Conservation (phyloP, 1,284 basidiomycete species). For the Anthracocystis setariae region DNA sequence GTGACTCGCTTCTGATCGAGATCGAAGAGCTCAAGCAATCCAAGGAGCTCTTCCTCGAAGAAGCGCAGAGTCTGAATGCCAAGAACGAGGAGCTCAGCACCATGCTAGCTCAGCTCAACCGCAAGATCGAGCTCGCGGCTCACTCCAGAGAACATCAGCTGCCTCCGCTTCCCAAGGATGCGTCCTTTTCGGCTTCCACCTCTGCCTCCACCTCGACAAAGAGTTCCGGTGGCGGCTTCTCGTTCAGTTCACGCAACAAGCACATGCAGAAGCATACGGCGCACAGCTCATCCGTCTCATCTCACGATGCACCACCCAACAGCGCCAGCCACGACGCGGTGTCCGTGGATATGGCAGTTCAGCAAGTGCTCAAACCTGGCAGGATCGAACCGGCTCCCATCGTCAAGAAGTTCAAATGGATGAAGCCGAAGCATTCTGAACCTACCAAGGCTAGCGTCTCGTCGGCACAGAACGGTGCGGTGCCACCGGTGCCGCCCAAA, state of each 20-base stretch:
- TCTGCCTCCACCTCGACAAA: conserved; percentile 9
- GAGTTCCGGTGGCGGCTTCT: conserved; percentile 29
- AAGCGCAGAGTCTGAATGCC: conserved; percentile 86
- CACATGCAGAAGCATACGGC: conserved; percentile 32
- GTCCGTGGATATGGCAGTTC: conserved; percentile 66
- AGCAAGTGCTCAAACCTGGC: conserved; percentile 68
- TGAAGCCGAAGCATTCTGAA: conserved; percentile 68
- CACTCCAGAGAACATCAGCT: conserved; percentile 32
- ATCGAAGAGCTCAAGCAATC: conserved; percentile 86
- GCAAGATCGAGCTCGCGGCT: conserved; percentile 44
- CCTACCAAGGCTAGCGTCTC: conserved; percentile 32
- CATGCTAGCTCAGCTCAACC: conserved; percentile 75
- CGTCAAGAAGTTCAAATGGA: conserved; percentile 72
- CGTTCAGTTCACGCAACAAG: conserved; percentile 52
- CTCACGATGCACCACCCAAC: conserved; percentile 35
- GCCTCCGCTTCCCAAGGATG: conserved; percentile 21
- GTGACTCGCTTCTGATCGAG: conserved; percentile 82
- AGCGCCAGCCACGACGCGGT: conserved; percentile 35
- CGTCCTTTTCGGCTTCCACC: conserved; percentile 7
- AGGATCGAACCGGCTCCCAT: conserved; percentile 68
- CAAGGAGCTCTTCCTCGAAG: conserved; percentile 86
- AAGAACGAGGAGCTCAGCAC: conserved; percentile 92
- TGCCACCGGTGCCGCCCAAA: conserved; percentile 47
- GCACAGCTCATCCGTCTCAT: conserved; percentile 45
- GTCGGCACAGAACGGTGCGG: conserved; percentile 2